Evolutionary conservation across 2,329 filamentous ascomycete species (phyloP), one percentile per base, ranked within the genome.

Genomic region (Nemania sp.): DNA sequence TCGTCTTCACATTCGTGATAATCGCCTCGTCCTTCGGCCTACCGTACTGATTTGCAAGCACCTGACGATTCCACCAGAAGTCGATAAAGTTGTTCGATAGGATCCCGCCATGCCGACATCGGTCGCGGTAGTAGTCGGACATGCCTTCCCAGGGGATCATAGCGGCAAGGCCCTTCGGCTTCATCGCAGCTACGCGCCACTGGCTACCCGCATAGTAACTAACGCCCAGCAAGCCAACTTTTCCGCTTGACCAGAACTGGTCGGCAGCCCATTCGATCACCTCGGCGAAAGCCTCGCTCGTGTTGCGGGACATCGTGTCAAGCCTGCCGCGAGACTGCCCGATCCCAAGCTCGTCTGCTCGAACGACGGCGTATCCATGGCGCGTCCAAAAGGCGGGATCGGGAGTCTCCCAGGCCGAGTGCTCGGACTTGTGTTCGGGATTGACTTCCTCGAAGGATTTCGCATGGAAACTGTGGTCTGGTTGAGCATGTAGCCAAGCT

Each of bases 61-160:
- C 83, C 64, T 88, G 84, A 0, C 83, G 75, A 62, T 86, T 78
- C 84, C 84, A 88, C 85, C 84, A 88, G 62, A 86, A 82, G 11
- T 71, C 64, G 61, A 87, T 86, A 61, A 85, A 85, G 0, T 64
- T 66, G 59, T 84, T 79, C 0, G 80, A 81, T 2, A 84, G 65
- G 40, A 86, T 86, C 0, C 83, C 83, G 1, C 83, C 83, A 52
- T 86, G 83, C 0, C 82, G 75, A 57, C 80, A 83, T 1, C 81
- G 71, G 56, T 86, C 83, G 1, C 78, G 68, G 63, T 81, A 82
- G 58, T 77, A 79, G 55, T 81, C 79, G 0, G 76, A 77, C 75
- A 80, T 79, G 22, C 79, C 79, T 64, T 81, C 79, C 78, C 70
- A 79, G 0, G 77, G 78, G 0, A 79, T 65, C 4, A 80, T 80